These are phyloP conservation scores for Pleurotus tuber-regium DNA, from an alignment of 768 basidiomycete genomes.

Conservation along the genomic window DNA sequence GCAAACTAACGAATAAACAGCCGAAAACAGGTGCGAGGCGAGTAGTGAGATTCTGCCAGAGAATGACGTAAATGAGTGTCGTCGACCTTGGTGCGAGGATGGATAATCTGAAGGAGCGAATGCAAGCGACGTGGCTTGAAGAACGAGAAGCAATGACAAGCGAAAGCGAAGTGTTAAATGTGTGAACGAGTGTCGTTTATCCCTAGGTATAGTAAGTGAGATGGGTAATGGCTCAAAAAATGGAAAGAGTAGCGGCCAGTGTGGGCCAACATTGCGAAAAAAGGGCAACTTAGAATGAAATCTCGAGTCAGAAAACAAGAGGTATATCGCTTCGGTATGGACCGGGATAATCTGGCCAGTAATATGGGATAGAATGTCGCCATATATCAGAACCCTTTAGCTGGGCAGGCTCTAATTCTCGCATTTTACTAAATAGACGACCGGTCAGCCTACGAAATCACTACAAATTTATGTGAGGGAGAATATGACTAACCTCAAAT, in stretches of 20 bases:
- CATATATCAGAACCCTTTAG: not conserved
- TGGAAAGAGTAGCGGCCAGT: not conserved
- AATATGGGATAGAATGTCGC: not conserved
- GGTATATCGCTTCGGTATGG: constrained; percentile 1
- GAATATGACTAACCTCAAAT: not conserved
- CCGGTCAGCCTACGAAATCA: not conserved
- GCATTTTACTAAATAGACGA: not conserved
- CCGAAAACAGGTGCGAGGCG: too few relatives aligned
- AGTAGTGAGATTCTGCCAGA: too few relatives aligned
- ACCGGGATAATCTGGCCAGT: constrained; percentile 5
- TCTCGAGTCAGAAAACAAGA: not conserved
- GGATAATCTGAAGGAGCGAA: not conserved
- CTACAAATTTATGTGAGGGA: not conserved
- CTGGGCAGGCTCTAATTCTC: not conserved
- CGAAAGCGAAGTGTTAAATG: not conserved
- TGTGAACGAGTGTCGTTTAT: not conserved
- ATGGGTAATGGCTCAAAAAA: not conserved
- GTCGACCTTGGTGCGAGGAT: not conserved
- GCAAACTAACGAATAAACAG: too few relatives aligned
- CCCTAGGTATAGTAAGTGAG: not conserved
- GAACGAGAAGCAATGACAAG: too few relatives aligned
- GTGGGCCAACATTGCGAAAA: not conserved
- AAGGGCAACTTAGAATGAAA: not conserved
- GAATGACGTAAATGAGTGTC: too few relatives aligned
- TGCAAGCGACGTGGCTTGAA: too few relatives aligned